A percentile compares a stretch with the other conserved stretches of the same genome.
Evolutionary conservation across 345 rosid genomes (phyloP).

Genomic region (Arabidopsis arenosa): DNA sequence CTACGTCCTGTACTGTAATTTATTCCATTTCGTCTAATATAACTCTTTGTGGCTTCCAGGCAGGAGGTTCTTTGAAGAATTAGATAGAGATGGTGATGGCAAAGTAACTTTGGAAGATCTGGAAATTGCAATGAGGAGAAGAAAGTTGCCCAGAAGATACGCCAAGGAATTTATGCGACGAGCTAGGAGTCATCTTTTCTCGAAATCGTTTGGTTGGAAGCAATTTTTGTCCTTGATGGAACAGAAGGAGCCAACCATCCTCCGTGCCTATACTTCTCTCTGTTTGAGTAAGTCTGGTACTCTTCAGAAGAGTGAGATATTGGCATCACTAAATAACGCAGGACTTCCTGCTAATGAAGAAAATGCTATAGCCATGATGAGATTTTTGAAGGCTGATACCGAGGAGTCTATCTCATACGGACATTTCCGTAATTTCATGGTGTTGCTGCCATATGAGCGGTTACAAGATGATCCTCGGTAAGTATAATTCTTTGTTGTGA

Average conservation of each 20-base stretch:
- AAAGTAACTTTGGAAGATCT: conserved; percentile 94
- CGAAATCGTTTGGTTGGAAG: conserved; percentile 97
- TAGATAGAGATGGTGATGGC: conserved; percentile 98
- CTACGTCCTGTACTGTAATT: neutral
- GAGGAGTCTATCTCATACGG: conserved; percentile 97
- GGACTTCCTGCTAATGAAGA: conserved; percentile 98
- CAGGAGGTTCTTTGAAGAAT: conserved; percentile 93
- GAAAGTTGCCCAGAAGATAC: conserved; percentile 82
- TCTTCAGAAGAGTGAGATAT: conserved; percentile 90
- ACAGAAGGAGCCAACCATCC: conserved; percentile 95
- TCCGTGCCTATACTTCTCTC: conserved; percentile 95
- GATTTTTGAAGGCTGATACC: conserved; percentile 82
- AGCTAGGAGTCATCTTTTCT: conserved; percentile 84
- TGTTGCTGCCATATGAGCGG: conserved; percentile 88
- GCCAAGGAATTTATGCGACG: conserved; percentile 91
- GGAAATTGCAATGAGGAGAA: conserved; percentile 89
- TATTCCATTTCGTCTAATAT: conserved; percentile 10
- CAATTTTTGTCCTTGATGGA: conserved; percentile 98
- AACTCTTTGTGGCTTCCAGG: conserved; percentile 55
- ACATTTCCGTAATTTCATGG: conserved; percentile 95
- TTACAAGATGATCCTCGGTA: conserved; percentile 97
- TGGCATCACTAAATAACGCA: conserved; percentile 84
- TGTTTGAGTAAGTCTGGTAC: conserved; percentile 96
- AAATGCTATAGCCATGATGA: conserved; percentile 97
- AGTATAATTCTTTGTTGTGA: conserved; percentile 38